phyloP scores from a whole-genome alignment of 1,139 yeast species.

The Pichia sp. region DNA sequence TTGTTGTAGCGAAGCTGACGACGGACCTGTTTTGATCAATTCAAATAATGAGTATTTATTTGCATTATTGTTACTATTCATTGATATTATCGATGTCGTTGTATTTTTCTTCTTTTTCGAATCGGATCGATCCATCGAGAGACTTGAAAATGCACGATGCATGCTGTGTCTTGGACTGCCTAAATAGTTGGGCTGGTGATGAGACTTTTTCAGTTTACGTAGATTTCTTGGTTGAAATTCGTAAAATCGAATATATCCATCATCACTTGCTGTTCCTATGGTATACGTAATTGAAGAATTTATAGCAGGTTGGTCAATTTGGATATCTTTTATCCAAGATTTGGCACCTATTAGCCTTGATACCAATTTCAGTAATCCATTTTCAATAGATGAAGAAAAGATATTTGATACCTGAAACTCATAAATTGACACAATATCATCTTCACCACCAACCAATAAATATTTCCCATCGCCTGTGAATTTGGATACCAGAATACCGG shows the following conservation, averaged over 20 bases:
- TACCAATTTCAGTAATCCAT: constrained; percentile 30
- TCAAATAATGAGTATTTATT: constrained; percentile 21
- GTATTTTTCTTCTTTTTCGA: constrained; percentile 4
- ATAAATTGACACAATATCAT: constrained; percentile 50
- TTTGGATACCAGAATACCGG: constrained; percentile 49
- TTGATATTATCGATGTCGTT: constrained; percentile 4
- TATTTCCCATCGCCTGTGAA: constrained; percentile 64
- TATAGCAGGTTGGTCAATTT: constrained; percentile 31
- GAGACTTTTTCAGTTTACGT: constrained; percentile 31
- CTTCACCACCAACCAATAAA: constrained; percentile 48
- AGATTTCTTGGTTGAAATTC: constrained; percentile 62
- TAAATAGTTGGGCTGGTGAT: constrained; percentile 1
- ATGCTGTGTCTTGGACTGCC: constrained; percentile 5
- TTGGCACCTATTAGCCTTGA: constrained; percentile 57
- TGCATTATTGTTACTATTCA: constrained; percentile 8
- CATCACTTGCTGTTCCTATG: constrained; percentile 62
- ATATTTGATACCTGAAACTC: constrained; percentile 26
- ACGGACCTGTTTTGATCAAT: constrained; percentile 21
- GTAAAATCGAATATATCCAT: constrained; percentile 62
- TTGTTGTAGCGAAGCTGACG: constrained; percentile 10
- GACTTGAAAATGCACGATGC: constrained; percentile 8
- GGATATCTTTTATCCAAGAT: constrained; percentile 51
- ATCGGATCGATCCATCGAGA: constrained; percentile 6
- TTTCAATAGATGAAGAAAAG: constrained; percentile 4
- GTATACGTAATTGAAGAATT: constrained; percentile 34